Base-by-base conservation (phyloP, 169 alveolate genomes). In the Plasmodium malariae region DNA sequence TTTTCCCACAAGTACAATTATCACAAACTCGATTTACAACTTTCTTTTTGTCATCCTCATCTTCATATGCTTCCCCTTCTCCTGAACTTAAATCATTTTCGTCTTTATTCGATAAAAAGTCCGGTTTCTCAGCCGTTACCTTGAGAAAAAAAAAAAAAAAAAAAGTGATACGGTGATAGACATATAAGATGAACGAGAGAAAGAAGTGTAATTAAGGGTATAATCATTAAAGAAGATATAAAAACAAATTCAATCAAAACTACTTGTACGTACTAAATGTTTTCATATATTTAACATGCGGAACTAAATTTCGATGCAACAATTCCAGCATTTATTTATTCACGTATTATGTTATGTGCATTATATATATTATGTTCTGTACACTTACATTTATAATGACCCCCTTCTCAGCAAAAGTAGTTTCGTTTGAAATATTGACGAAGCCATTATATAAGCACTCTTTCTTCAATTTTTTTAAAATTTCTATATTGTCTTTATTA, bases 1-100 rank as follows among this genome's bases (percentile, higher is more conserved):
- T 80, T 65, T 65, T 80, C 40, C 90, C 90, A 34, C 90, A 80
- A 17, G 90, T 80, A 59, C 90, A 80, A 70, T 80, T 80, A 80
- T 69, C 90, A 32, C 90, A 80, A 28, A 80, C 90, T 37, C 90
- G 63, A 55, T 80, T 80, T 34, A 80, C 90, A 40, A 37, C 74
- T 60, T 80, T 80, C 57, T 80, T 80, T 24, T 80, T 80, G 40
- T 80, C 90, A 9, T 65, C 90, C 9, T 40, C 57, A 49, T 65
- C 65, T 65, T 80, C 48, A 70, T 65, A 48, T 54, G 48, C 28
- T 36, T 80, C 90, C 48, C 45, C 90, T 40, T 80, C 90, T 40
- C 65, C 32, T 19, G 90, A 80, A 63, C 48, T 36, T 30, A 19
- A n/a, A 32, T 67, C 26, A 65, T 63, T 28, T 9, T 62, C 89